Percentiles rank a stretch among this genome's conserved stretches.
Conservation (phyloP, 2,329 filamentous ascomycete species). For the Xylaria sp. region DNA sequence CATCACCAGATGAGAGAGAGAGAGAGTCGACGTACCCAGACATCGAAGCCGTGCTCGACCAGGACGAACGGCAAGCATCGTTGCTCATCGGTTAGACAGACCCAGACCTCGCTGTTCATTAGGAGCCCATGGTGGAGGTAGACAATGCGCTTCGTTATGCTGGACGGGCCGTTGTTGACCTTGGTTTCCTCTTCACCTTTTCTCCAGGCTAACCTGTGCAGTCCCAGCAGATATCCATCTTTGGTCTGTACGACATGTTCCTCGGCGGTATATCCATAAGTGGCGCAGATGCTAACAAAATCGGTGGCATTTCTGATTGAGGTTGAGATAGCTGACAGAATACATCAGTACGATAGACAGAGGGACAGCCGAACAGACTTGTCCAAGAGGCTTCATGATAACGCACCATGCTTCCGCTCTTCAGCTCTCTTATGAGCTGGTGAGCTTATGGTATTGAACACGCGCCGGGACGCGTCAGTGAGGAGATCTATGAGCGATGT, state of each 20-base stretch:
- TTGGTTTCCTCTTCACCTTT: constrained; percentile 73
- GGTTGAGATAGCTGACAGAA: constrained; percentile 58
- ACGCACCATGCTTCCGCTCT: constrained; percentile 58
- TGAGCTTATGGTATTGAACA: constrained; percentile 76
- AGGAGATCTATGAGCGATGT: constrained; percentile 74
- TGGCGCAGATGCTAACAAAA: constrained; percentile 86
- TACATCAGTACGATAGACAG: constrained; percentile 39
- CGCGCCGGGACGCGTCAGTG: constrained; percentile 72
- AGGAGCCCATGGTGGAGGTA: constrained; percentile 94
- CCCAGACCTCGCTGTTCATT: constrained; percentile 99
- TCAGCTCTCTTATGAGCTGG: constrained; percentile 63
- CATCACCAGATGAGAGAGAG: background rate
- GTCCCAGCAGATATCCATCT: constrained; percentile 86
- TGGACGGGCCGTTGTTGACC: constrained; percentile 67
- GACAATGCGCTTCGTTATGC: constrained; percentile 74
- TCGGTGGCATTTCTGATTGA: constrained; percentile 81
- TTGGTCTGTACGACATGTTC: constrained; percentile 93
- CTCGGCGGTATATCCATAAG: constrained; percentile 89
- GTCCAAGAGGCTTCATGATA: background rate
- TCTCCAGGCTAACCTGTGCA: constrained; percentile 80
- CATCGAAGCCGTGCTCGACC: constrained; percentile 88
- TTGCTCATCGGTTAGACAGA: constrained; percentile 81
- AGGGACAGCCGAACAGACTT: constrained; percentile 48
- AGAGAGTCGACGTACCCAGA: constrained; percentile 62
- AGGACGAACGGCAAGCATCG: constrained; percentile 83